Evolutionary conservation across 2,329 filamentous ascomycete genomes (phyloP).

Genomic region (Alternaria postmessia): DNA sequence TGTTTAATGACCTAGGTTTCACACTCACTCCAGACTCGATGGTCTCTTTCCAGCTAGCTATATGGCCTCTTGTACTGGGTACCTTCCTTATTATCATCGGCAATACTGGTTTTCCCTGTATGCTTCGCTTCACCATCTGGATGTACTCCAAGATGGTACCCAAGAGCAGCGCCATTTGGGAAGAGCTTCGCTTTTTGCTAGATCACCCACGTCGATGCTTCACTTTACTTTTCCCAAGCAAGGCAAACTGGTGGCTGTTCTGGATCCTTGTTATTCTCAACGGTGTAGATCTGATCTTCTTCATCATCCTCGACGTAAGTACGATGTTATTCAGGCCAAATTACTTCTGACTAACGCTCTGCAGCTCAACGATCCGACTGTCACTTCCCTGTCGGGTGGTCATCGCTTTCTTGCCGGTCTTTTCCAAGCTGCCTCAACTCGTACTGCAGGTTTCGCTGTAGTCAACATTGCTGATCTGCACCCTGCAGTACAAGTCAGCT

Average conservation of each 20-base stretch:
- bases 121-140: slow-evolving; percentile 96
- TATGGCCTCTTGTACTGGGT: slow-evolving; percentile 78
- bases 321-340: not conserved
- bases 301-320: slow-evolving; percentile 87
- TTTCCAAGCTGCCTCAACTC: slow-evolving; percentile 88
- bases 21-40: slow-evolving; percentile 94
- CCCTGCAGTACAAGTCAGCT: slow-evolving; percentile 90
- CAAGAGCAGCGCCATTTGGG: slow-evolving; percentile 75
- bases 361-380: slow-evolving; percentile 74
- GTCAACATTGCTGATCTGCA: slow-evolving; percentile 81
- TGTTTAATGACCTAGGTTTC: slow-evolving; percentile 95
- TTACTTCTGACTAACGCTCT: slow-evolving; percentile 7
- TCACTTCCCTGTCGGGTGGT: slow-evolving; percentile 73
- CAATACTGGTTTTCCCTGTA: slow-evolving; percentile 94
- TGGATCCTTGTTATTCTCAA: slow-evolving; percentile 85
- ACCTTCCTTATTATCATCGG: slow-evolving; percentile 91
- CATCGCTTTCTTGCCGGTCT: slow-evolving; percentile 83
- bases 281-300: slow-evolving; percentile 84
- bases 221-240: slow-evolving; percentile 88
- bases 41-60: slow-evolving; percentile 81
- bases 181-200: slow-evolving; percentile 88
- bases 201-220: slow-evolving; percentile 97
- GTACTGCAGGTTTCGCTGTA: slow-evolving; percentile 88
- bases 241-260: slow-evolving; percentile 96
- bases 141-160: slow-evolving; percentile 72